Evolutionary conservation across 345 rosid genomes (phyloP).

Genomic region (Syzygium jambos): DNA sequence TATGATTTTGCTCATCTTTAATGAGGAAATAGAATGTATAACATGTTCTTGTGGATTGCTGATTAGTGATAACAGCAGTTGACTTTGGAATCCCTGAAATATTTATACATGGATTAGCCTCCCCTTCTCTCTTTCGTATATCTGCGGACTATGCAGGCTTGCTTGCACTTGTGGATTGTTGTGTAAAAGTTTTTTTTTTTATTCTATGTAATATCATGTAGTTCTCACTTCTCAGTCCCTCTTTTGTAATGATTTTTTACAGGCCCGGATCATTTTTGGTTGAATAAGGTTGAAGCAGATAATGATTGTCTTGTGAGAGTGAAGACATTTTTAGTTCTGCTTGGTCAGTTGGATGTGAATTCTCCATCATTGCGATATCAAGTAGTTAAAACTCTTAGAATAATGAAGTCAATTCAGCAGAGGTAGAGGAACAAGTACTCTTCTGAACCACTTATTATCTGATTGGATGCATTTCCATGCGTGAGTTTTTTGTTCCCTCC

Average conservation of each 20-base stretch:
- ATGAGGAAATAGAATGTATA: not conserved
- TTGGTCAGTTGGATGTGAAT: conserved; percentile 33
- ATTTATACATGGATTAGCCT: not conserved
- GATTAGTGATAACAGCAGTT: not conserved
- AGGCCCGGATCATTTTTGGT: conserved; percentile 77
- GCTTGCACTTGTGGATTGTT: not conserved
- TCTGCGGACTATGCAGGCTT: not conserved
- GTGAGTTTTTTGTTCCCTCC: not conserved
- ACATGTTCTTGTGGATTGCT: not conserved
- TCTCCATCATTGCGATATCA: conserved; percentile 16
- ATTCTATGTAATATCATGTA: not conserved
- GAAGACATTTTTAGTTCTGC: conserved; percentile 45
- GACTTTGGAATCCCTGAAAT: not conserved
- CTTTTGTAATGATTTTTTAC: not conserved
- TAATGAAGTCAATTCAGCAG: conserved; percentile 62
- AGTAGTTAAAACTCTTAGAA: conserved; percentile 32
- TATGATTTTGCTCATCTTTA: not conserved
- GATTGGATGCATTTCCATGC: not conserved
- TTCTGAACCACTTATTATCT: not conserved
- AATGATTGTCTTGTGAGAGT: conserved; percentile 30
- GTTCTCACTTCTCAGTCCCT: not conserved
- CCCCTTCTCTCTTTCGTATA: not conserved
- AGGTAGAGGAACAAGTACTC: conserved; percentile 31
- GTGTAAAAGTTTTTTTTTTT: not conserved
- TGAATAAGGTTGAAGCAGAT: conserved; percentile 39